Conservation (phyloP, 352 stramenopile genomes). For the Plasmopara viticola region DNA sequence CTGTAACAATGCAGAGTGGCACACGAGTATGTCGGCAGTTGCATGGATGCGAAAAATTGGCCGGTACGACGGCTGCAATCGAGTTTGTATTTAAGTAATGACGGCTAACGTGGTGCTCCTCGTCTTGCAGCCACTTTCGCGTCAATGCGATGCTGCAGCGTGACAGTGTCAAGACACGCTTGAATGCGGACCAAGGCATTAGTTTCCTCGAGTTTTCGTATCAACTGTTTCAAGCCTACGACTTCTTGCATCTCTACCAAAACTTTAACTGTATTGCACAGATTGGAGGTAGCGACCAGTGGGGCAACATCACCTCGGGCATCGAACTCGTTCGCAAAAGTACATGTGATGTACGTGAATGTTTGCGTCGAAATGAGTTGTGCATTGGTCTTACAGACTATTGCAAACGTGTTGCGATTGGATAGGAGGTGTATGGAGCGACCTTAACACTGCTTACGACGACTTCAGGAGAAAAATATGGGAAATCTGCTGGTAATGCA, state of each 20-base stretch:
- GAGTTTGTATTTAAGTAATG: not conserved
- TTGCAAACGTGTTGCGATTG: not conserved
- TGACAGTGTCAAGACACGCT: conserved; percentile 96
- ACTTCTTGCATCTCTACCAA: conserved; percentile 96
- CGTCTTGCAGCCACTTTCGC: conserved; percentile 83
- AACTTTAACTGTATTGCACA: conserved; percentile 91
- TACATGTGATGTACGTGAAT: conserved; percentile 44
- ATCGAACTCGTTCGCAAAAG: conserved; percentile 94
- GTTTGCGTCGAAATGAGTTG: conserved; percentile 4
- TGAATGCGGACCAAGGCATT: conserved; percentile 93
- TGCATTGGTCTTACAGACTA: not conserved
- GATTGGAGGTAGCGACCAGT: conserved; percentile 98
- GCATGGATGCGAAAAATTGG: conserved; percentile 97
- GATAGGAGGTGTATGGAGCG: conserved; percentile 87
- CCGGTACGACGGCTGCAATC: conserved; percentile 21
- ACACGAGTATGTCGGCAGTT: conserved; percentile 91
- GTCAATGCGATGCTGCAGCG: conserved; percentile 98
- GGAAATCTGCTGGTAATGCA: conserved; percentile 97
- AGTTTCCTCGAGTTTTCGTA: conserved; percentile 99
- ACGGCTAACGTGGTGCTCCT: not conserved
- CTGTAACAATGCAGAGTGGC: conserved; percentile 99
- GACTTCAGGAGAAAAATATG: conserved; percentile 97
- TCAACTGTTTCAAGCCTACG: conserved; percentile 99
- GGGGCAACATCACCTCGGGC: conserved; percentile 98
- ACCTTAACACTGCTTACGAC: conserved; percentile 97